phyloP scores from a whole-genome alignment of 352 stramenopile genomes.

The Phytophthora citrophthora region DNA sequence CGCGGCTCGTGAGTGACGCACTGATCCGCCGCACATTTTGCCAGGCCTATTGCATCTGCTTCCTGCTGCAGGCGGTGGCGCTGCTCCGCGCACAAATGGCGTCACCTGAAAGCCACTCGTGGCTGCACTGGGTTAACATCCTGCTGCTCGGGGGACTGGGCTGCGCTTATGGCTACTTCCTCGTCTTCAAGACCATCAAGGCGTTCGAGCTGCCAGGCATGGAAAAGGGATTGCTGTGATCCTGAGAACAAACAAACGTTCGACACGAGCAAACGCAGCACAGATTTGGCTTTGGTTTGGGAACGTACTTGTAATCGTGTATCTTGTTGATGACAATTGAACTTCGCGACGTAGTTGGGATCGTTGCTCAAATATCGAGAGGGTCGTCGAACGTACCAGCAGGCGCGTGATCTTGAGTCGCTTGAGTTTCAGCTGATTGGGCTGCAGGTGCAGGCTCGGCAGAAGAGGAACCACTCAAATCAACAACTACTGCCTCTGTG shows the following conservation, averaged over 20 bases:
- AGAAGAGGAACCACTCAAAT: conserved; percentile 15
- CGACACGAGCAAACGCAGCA: conserved; percentile 1
- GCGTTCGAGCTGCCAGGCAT: conserved; percentile 82
- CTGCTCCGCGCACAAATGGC: conserved; percentile 77
- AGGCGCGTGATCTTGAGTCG: conserved; percentile 5
- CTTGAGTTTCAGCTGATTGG: conserved; percentile 6
- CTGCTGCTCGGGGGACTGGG: conserved; percentile 69
- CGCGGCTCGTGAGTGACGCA: conserved; percentile 84
- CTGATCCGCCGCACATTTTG: conserved; percentile 88
- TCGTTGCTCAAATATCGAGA: conserved; percentile 32
- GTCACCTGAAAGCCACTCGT: conserved; percentile 78
- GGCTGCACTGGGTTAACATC: conserved; percentile 86
- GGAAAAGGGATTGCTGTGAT: conserved; percentile 59
- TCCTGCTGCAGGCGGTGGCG: conserved; percentile 75
- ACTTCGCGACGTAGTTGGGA: conserved; percentile 4
- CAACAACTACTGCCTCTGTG: conserved; percentile 5
- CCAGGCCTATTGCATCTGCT: conserved; percentile 90
- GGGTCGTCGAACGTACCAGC: conserved; percentile 36
- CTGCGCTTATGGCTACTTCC: conserved; percentile 83
- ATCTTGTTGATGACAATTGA: conserved; percentile 23
- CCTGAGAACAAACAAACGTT: neutral
- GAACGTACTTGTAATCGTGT: conserved; percentile 26
- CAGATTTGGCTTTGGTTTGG: conserved; percentile 2
- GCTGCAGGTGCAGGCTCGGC: conserved; percentile 6
- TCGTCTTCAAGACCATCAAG: conserved; percentile 90